Percentiles rank a stretch among this genome's conserved stretches.
These are phyloP conservation scores for Mycosarcoma maydis DNA, from an alignment of 1,284 basidiomycete genomes.

Conservation along the genomic window DNA sequence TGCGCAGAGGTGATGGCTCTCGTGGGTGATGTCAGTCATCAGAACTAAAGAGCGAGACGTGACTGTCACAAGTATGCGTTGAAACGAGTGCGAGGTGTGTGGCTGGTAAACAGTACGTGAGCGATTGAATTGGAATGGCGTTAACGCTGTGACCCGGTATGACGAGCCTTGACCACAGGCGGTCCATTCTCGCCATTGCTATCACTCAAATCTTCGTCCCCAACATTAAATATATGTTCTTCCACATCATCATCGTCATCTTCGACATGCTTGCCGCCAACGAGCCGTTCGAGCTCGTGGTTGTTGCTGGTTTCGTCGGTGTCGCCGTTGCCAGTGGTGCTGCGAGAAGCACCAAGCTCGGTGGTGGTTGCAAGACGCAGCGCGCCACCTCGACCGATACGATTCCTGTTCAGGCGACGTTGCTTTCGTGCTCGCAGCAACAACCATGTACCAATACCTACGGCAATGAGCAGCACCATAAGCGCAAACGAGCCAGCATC, in stretches of 20 bases:
- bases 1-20: conserved; percentile 12
- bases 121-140: background rate
- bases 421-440: conserved; percentile 75
- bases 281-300: conserved; percentile 53
- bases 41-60: no score
- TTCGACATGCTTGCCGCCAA: conserved; percentile 33
- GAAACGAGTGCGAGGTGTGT: no score
- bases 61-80: no score
- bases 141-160: conserved; percentile 17
- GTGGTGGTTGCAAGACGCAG: conserved; percentile 29
- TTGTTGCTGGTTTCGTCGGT: conserved; percentile 47
- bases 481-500: conserved; percentile 88
- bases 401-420: conserved; percentile 21
- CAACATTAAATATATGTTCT: conserved; percentile 70
- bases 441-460: conserved; percentile 77
- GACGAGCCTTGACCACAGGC: background rate
- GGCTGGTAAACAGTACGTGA: background rate
- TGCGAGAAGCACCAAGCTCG: conserved; percentile 9
- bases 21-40: no score
- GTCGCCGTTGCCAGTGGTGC: conserved; percentile 57
- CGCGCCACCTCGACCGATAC: conserved; percentile 30
- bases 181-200: conserved; percentile 4
- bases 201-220: conserved; percentile 67
- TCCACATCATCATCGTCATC: conserved; percentile 23
- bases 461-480: conserved; percentile 78